phyloP scores from a whole-genome alignment of 805 yeast genomes.

The Phaffomyces opuntiae region DNA sequence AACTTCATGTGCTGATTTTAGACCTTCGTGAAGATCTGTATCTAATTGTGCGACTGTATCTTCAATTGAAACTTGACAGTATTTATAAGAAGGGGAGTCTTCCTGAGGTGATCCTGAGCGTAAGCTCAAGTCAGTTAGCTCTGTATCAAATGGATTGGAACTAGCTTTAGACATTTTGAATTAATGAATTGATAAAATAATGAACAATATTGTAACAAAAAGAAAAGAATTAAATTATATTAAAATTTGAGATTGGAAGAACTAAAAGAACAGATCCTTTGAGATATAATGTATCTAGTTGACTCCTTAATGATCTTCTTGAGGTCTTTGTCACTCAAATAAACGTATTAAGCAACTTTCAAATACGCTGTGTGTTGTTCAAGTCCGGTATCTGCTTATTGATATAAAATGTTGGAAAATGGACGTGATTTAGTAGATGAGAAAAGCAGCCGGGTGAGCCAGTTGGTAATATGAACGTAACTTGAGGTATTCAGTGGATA shows the following conservation, averaged over 20 bases:
- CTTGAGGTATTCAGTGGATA: no score
- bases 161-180: conserved; percentile 5
- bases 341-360: no score
- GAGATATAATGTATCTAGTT: no score
- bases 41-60: conserved; percentile 56
- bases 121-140: conserved; percentile 11
- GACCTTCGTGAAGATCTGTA: conserved; percentile 56
- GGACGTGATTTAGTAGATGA: no score
- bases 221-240: not conserved
- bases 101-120: conserved; percentile 27
- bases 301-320: no score
- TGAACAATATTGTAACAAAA: not conserved
- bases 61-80: conserved; percentile 53
- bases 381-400: no score
- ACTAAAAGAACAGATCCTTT: not conserved
- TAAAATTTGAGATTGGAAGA: not conserved
- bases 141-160: conserved; percentile 29
- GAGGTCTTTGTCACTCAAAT: no score
- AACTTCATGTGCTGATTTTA: conserved; percentile 64
- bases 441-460: no score
- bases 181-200: not conserved
- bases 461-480: no score
- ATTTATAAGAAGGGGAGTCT: conserved; percentile 56
- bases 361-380: no score
- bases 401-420: no score